Percentiles rank a stretch among this genome's conserved stretches.
phyloP scores from a whole-genome alignment of 805 yeast genomes.

The Kodamaea neixiangensis region DNA sequence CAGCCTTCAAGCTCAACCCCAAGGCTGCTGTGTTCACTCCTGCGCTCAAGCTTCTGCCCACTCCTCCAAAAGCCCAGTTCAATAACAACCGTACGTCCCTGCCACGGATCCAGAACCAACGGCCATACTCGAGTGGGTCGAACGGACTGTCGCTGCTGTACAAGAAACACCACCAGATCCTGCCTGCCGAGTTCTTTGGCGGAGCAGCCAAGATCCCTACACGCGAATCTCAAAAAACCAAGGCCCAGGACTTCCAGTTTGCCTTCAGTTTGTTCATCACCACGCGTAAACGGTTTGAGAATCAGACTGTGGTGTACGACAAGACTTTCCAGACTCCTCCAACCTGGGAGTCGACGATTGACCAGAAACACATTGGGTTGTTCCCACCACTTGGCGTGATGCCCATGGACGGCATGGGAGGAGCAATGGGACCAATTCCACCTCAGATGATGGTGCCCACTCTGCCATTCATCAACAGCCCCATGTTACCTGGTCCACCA shows the following conservation, averaged over 20 bases:
- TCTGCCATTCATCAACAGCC: conserved; percentile 33
- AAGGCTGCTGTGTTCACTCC: conserved; percentile 70
- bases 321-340: conserved; percentile 74
- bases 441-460: conserved; percentile 17
- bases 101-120: conserved; percentile 33
- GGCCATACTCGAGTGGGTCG: conserved; percentile 26
- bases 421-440: conserved; percentile 5
- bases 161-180: conserved; percentile 39
- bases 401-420: not conserved
- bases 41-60: conserved; percentile 28
- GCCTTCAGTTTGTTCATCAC: conserved; percentile 57
- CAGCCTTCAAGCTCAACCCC: conserved; percentile 69
- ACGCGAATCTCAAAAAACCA: conserved; percentile 34
- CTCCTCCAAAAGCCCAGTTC: conserved; percentile 26
- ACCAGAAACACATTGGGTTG: conserved; percentile 53
- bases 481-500: conserved; percentile 30
- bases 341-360: conserved; percentile 67
- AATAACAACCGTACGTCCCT: conserved; percentile 32
- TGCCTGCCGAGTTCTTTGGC: conserved; percentile 46
- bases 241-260: conserved; percentile 37
- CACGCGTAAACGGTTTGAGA: conserved; percentile 37
- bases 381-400: conserved; percentile 41
- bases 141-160: conserved; percentile 16
- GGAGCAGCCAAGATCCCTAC: conserved; percentile 42
- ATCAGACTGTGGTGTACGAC: conserved; percentile 44